phyloP scores from a whole-genome alignment of 306 rosid species.

The Acacia acuminata region DNA sequence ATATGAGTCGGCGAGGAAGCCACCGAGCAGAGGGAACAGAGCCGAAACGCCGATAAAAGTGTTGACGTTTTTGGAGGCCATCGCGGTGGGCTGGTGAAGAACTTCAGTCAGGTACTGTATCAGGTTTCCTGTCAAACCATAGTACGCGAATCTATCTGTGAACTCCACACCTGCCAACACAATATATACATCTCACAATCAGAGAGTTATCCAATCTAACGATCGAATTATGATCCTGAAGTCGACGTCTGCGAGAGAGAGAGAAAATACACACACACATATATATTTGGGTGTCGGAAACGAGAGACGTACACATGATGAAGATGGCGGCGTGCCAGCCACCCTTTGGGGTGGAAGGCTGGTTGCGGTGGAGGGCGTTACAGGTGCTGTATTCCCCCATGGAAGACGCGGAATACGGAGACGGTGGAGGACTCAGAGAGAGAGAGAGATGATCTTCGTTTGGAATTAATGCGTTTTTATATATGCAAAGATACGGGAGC shows the following conservation, averaged over 20 bases:
- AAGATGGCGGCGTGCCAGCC: conserved; percentile 61
- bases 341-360: conserved; percentile 24
- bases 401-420: no score
- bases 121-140: conserved; percentile 42
- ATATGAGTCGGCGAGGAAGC: conserved; percentile 49
- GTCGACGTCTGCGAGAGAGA: no score
- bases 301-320: conserved; percentile 43
- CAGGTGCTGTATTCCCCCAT: conserved; percentile 25
- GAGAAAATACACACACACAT: no score
- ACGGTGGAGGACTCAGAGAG: background rate
- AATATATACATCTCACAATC: background rate
- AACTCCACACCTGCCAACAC: conserved; percentile 39
- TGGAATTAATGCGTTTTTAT: background rate
- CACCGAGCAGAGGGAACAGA: conserved; percentile 50
- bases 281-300: no score
- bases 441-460: background rate
- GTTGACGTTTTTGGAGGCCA: conserved; percentile 60
- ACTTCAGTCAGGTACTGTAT: conserved; percentile 42
- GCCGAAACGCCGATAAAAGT: conserved; percentile 62
- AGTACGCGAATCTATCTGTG: conserved; percentile 57
- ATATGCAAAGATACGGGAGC: background rate
- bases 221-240: no score
- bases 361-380: conserved; percentile 17
- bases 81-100: conserved; percentile 42
- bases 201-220: no score